These are phyloP conservation scores for Saturnispora sanitii DNA, from an alignment of 805 yeast species.

Conservation along the genomic window DNA sequence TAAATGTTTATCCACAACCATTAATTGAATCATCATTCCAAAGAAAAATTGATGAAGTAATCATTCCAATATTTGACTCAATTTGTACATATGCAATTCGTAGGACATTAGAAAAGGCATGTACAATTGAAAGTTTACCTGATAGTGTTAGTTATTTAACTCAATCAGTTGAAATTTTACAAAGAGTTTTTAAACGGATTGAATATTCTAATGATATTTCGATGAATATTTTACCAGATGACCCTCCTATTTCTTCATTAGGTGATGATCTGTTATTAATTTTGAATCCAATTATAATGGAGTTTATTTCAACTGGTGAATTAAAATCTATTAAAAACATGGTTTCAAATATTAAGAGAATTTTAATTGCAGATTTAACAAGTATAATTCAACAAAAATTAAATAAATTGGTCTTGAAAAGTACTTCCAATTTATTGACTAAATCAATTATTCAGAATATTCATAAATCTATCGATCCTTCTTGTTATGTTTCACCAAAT, in stretches of 20 bases:
- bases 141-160: constrained; percentile 32
- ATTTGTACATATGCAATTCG: constrained; percentile 59
- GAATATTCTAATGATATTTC: constrained; percentile 14
- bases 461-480: constrained; percentile 10
- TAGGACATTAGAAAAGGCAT: constrained; percentile 73
- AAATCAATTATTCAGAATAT: constrained; percentile 13
- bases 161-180: constrained; percentile 20
- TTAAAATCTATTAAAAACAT: constrained; percentile 43
- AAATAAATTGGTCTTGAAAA: constrained; percentile 33
- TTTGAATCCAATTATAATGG: constrained; percentile 55
- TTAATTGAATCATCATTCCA: constrained; percentile 45
- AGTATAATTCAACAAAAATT: constrained; percentile 44
- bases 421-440: constrained; percentile 21
- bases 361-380: constrained; percentile 55
- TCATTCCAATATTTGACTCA: constrained; percentile 54
- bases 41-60: constrained; percentile 41
- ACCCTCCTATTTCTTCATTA: constrained; percentile 67
- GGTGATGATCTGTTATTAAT: constrained; percentile 78
- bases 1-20: constrained; percentile 42
- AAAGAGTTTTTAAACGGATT: constrained; percentile 16
- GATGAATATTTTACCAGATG: constrained; percentile 34
- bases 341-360: constrained; percentile 44
- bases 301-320: constrained; percentile 66
- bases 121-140: constrained; percentile 71
- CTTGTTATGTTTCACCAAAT: not conserved